Evolutionary conservation across 2,329 filamentous ascomycete genomes (phyloP).

Genomic region (Cytospora piceae): DNA sequence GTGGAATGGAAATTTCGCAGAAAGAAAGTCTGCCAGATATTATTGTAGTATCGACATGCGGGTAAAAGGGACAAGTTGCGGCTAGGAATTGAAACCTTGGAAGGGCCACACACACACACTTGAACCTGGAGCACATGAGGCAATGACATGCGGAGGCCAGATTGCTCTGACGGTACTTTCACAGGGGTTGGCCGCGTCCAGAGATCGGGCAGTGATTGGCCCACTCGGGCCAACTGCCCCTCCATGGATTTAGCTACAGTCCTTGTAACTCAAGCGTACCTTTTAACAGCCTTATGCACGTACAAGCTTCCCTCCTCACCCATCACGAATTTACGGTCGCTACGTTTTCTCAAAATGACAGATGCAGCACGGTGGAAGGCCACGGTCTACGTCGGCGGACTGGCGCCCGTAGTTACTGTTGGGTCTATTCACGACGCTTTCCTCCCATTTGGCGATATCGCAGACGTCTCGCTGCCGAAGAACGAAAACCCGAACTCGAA

Average conservation of each 20-base stretch:
- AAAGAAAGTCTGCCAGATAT: conserved; percentile 20
- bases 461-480: conserved; percentile 87
- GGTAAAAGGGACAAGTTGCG: conserved; percentile 12
- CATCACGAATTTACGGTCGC: conserved; percentile 19
- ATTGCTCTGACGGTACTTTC: conserved; percentile 33
- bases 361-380: conserved; percentile 84
- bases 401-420: conserved; percentile 76
- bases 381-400: conserved; percentile 89
- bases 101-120: conserved; percentile 22
- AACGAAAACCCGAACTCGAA: conserved; percentile 82
- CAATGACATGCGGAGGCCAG: conserved; percentile 34
- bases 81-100: conserved; percentile 8
- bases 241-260: conserved; percentile 24
- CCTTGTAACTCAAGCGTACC: neutral
- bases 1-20: conserved; percentile 10
- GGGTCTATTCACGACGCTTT: conserved; percentile 86
- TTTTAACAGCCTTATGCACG: conserved; percentile 10
- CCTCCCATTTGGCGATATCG: conserved; percentile 94
- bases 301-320: conserved; percentile 14
- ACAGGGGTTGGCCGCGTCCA: conserved; percentile 18
- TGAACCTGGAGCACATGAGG: neutral
- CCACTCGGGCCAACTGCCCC: conserved; percentile 20
- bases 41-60: conserved; percentile 17
- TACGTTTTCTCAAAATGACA: conserved; percentile 61
- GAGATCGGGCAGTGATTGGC: conserved; percentile 11